Evolutionary conservation across 208 protist species (phyloP).

Genomic region (Leishmania mexicana): DNA sequence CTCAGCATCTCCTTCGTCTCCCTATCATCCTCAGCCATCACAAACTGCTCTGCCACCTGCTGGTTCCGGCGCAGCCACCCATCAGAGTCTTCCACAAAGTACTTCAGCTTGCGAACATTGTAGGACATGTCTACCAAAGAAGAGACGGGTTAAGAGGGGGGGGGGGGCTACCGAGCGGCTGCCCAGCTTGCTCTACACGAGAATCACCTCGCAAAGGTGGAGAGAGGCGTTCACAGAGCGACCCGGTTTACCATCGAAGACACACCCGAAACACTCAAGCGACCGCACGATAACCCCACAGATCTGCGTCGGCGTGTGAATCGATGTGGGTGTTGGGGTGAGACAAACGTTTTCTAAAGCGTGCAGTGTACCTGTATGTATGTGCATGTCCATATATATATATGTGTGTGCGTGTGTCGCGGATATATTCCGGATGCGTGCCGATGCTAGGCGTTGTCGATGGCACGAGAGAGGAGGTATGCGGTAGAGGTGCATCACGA

Average conservation of each 20-base stretch:
- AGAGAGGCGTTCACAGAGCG: not conserved
- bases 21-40: constrained; percentile 74
- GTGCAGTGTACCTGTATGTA: not conserved
- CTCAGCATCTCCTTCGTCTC: constrained; percentile 58
- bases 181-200: not conserved
- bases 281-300: too few relatives aligned
- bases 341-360: not conserved
- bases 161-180: not conserved
- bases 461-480: not conserved
- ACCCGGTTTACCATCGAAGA: not conserved
- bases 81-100: constrained; percentile 78
- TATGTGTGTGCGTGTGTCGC: not conserved
- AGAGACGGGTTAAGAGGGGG: not conserved
- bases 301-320: not conserved
- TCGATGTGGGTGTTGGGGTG: not conserved
- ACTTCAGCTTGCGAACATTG: constrained; percentile 69
- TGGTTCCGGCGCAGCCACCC: constrained; percentile 56
- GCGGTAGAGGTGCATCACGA: not conserved
- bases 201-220: not conserved
- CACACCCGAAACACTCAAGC: not conserved
- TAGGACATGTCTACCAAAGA: constrained; percentile 62
- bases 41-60: constrained; percentile 56
- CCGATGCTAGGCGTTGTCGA: not conserved
- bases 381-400: not conserved
- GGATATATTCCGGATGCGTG: not conserved